Base-by-base conservation (phyloP, 805 yeast genomes). In the Suhomyces vadensis region DNA sequence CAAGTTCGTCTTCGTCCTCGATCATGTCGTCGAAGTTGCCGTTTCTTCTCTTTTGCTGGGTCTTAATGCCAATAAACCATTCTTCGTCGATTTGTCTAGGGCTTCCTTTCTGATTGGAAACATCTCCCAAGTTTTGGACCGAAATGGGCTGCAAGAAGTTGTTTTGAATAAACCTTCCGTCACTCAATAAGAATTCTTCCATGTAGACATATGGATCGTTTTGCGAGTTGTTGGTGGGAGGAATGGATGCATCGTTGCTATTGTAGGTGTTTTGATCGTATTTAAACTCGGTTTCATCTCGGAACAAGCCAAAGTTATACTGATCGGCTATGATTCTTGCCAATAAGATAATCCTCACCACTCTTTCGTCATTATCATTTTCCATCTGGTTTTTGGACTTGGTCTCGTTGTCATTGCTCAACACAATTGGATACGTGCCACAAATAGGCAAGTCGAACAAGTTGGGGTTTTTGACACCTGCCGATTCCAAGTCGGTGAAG, bases 381-480 rank as follows among this genome's bases (percentile, higher is more conserved):
- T 63, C 71, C 52, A 60, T 60, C 17, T 61, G 55, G 17, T 57
- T 60, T 33, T 56, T 60, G 7, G 46, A 26, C 24, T 42, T 44
- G 19, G 35, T 42, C 16, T 46, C 50, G 1, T 46, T 37, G 9
- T 45, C 48, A 11, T 23, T 39, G 14, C 40, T 33, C 36, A 29
- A 14, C 13, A 64, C 51, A 6, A 61, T 53, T 0, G 71, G 68
- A 13, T 63, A 58, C 0, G 73, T 65, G 7, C 90, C 92, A 52
- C 87, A 80, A 6, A 77, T 71, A 5, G 92, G 90, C 37, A 77
- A 62, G 61, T 85, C 91, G 57, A 83, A 78, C 44, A 81, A 69
- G 50, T 76, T 74, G 23, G 54, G 48, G 45, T 75, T 78, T 37
- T 63, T 61, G n/a, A 83, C 76, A 7, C 90, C 89, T 3, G 83